Conservation (phyloP, 1,284 basidiomycete species). For the Trametes polyzona region DNA sequence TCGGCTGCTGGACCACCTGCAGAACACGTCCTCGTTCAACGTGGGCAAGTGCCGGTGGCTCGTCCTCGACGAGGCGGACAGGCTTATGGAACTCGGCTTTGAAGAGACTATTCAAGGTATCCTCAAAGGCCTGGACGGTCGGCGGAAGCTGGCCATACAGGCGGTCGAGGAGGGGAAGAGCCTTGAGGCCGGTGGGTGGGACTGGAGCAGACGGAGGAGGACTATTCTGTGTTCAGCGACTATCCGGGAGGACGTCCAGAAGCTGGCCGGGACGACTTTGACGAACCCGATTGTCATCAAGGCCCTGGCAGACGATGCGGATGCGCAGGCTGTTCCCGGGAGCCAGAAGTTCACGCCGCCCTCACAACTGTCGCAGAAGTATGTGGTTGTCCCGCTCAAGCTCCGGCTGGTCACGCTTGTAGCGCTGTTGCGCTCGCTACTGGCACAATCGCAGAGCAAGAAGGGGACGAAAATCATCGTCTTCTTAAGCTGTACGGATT, state of each 20-base stretch:
- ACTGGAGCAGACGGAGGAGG: slow-evolving; percentile 77
- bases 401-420: slow-evolving; percentile 90
- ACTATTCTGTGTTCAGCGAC: slow-evolving; percentile 97
- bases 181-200: slow-evolving; percentile 82
- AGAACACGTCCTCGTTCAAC: slow-evolving; percentile 88
- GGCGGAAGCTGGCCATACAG: slow-evolving; percentile 72
- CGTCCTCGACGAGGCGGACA: slow-evolving; percentile 96
- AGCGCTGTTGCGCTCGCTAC: slow-evolving; percentile 79
- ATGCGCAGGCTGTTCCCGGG: slow-evolving; percentile 7
- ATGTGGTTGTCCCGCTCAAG: slow-evolving; percentile 91
- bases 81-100: slow-evolving; percentile 76
- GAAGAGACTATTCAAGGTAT: slow-evolving; percentile 79
- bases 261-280: slow-evolving; percentile 85
- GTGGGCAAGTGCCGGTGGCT: slow-evolving; percentile 95
- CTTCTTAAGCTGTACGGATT: slow-evolving; percentile 96
- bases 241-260: slow-evolving; percentile 93
- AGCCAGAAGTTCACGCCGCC: slow-evolving; percentile 87
- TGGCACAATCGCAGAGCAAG: slow-evolving; percentile 59
- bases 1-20: slow-evolving; percentile 74
- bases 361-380: slow-evolving; percentile 94
- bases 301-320: slow-evolving; percentile 48
- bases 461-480: slow-evolving; percentile 82
- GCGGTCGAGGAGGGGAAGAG: slow-evolving; percentile 74
- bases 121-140: slow-evolving; percentile 82
- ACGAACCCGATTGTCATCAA: slow-evolving; percentile 76